These are phyloP conservation scores for Olyra latifolia DNA, from an alignment of 176 grass and related monocot species.

Conservation along the genomic window DNA sequence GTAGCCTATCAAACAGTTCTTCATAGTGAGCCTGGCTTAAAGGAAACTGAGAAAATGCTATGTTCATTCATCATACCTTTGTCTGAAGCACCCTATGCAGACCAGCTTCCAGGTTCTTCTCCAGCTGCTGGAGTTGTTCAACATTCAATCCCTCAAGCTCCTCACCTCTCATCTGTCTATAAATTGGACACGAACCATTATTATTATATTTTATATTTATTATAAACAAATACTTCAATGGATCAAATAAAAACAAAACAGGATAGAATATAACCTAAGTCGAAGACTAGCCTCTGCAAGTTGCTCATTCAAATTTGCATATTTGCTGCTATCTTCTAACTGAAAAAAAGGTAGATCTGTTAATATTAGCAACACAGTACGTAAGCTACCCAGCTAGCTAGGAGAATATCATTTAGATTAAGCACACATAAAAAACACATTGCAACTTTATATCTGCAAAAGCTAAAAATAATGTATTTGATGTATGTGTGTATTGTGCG, in stretches of 20 bases:
- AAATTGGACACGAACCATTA: slow-evolving; percentile 15
- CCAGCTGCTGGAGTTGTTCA: slow-evolving; percentile 81
- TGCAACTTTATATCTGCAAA: not conserved
- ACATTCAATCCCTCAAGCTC: slow-evolving; percentile 77
- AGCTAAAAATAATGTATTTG: not conserved
- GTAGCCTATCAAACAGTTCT: slow-evolving; percentile 9
- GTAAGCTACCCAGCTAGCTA: not conserved
- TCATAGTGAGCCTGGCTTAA: slow-evolving; percentile 1
- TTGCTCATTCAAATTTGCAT: slow-evolving; percentile 81
- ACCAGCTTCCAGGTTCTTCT: slow-evolving; percentile 82
- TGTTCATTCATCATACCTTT: slow-evolving; percentile 50
- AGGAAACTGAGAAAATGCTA: not conserved
- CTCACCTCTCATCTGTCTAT: slow-evolving; percentile 97
- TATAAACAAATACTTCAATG: not conserved
- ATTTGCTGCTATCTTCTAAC: slow-evolving; percentile 77
- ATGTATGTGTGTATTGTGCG: not conserved
- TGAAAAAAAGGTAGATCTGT: slow-evolving; percentile 34
- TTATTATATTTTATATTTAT: slow-evolving; percentile 22
- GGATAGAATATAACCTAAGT: slow-evolving; percentile 57
- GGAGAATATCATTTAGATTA: not conserved
- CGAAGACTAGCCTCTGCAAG: slow-evolving; percentile 72
- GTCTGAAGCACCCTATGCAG: slow-evolving; percentile 70
- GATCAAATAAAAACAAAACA: slow-evolving; percentile 13
- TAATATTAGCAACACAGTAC: slow-evolving; percentile 14
- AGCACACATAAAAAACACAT: not conserved